Evolutionary conservation across 2,329 filamentous ascomycete species (phyloP), one percentile per base, ranked within the genome.

Genomic region (Cryphonectria naterciae): DNA sequence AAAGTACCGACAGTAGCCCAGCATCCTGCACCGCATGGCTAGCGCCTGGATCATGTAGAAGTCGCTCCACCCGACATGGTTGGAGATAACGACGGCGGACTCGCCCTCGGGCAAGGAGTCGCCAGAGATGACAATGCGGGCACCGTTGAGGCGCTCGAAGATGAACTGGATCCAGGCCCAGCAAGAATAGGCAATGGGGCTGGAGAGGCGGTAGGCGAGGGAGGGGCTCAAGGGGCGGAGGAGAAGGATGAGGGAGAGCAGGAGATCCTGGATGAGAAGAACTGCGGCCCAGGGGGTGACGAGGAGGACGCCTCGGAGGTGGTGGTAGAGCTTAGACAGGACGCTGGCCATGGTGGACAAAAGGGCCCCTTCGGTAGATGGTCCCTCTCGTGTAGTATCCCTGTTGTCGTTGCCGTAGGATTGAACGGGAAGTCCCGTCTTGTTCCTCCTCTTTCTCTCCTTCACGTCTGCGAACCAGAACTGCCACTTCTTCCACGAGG

Each of bases 1-100:
- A 77, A 91, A 90, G 82, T 88, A 91, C 39, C 87, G 84, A 75
- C 86, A 89, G 66, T 86, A 82, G n/a, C 85, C 82, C 10, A 91
- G 83, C 89, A 91, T 91, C 68, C 83, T 83, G 17, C 85, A 79
- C 58, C 81, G 81, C 64, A 85, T 75, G 19, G 88, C 88, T 58
- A 89, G 78, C 52, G 84, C 84, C 78, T 91, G 88, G 73, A 90
- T 87, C 82, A 90, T 85, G 80, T 89, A 91, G 76, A 91, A 90
- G 78, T 91, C 88, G 70, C 84, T 82, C 88, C 88, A 91, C 67
- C 83, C 83, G 54, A 89, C 84, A 78, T 90, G 88, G 77, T 91
- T 89, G 68, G 84, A 81, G 68, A 91, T 80, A 43, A 91, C 86
- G 68, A 91, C 85, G 68, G 87, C 88, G 37, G 85, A 88, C 78